Evolutionary conservation across 2,329 filamentous ascomycete species (phyloP).

Genomic region (Lasiodiplodia theobromae): DNA sequence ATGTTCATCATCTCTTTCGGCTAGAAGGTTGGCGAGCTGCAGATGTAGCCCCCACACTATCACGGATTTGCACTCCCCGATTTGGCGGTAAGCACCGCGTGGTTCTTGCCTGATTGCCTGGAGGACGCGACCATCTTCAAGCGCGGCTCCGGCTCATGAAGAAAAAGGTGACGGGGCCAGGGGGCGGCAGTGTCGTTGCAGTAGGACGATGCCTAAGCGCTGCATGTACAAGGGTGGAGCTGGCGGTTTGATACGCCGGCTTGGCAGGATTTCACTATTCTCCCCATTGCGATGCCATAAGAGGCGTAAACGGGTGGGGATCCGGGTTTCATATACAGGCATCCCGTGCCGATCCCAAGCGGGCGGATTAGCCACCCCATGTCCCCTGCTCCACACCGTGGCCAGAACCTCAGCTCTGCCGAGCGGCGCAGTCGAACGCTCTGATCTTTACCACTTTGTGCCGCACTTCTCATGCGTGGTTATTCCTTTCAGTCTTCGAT

Average conservation of each 20-base stretch:
- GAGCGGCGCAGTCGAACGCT: background rate
- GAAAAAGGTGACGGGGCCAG: background rate
- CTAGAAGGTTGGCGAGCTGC: background rate
- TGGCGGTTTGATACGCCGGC: constrained; percentile 4
- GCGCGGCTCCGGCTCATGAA: background rate
- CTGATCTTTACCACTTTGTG: background rate
- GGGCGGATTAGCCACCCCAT: background rate
- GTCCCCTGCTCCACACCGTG: background rate
- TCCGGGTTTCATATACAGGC: constrained; percentile 7
- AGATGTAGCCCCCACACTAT: background rate
- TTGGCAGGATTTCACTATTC: background rate
- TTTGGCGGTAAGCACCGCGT: background rate
- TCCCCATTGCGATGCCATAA: background rate
- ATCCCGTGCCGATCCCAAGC: constrained; percentile 17
- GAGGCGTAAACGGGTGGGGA: background rate
- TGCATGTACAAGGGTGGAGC: background rate
- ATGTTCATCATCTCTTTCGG: background rate
- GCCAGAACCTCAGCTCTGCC: constrained; percentile 3
- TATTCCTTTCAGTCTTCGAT: background rate
- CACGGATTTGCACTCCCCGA: background rate
- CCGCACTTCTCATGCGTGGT: background rate
- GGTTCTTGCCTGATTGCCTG: background rate
- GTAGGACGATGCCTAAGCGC: background rate
- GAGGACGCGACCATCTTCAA: background rate
- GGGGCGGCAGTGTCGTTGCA: background rate